These are phyloP conservation scores for Candida tetrigidarum DNA, from an alignment of 1,139 yeast species.

Conservation along the genomic window DNA sequence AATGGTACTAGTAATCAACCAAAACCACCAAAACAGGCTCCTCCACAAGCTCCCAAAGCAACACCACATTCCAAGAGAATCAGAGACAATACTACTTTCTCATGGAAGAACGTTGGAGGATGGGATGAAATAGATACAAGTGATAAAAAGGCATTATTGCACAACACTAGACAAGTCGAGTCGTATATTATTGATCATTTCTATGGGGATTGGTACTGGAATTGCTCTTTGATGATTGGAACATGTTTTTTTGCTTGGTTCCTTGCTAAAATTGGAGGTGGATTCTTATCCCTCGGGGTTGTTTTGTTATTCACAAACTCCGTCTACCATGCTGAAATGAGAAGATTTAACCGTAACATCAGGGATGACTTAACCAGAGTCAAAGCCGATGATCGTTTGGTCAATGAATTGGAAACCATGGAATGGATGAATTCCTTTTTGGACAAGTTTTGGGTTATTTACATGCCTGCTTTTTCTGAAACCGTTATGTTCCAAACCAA, in stretches of 20 bases:
- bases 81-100: slow-evolving; percentile 38
- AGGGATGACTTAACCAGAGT: slow-evolving; percentile 75
- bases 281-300: slow-evolving; percentile 58
- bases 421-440: slow-evolving; percentile 79
- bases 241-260: slow-evolving; percentile 76
- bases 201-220: slow-evolving; percentile 75
- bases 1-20: slow-evolving; percentile 9
- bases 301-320: slow-evolving; percentile 66
- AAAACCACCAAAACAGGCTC: slow-evolving; percentile 11
- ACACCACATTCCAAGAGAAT: slow-evolving; percentile 21
- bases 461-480: slow-evolving; percentile 85
- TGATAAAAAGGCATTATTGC: slow-evolving; percentile 33
- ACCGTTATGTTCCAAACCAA: slow-evolving; percentile 71
- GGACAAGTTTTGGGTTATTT: slow-evolving; percentile 83
- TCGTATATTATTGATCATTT: slow-evolving; percentile 70
- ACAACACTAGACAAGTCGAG: slow-evolving; percentile 41
- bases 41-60: slow-evolving; percentile 17
- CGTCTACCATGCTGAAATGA: slow-evolving; percentile 68
- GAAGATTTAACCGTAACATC: slow-evolving; percentile 72
- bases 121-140: slow-evolving; percentile 32
- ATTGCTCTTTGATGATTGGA: slow-evolving; percentile 63
- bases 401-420: slow-evolving; percentile 69
- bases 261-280: slow-evolving; percentile 58
- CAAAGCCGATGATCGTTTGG: slow-evolving; percentile 61
- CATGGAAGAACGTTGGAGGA: slow-evolving; percentile 47